phyloP scores from a whole-genome alignment of 176 grass and related monocot species.

The Saccharum officinarum region DNA sequence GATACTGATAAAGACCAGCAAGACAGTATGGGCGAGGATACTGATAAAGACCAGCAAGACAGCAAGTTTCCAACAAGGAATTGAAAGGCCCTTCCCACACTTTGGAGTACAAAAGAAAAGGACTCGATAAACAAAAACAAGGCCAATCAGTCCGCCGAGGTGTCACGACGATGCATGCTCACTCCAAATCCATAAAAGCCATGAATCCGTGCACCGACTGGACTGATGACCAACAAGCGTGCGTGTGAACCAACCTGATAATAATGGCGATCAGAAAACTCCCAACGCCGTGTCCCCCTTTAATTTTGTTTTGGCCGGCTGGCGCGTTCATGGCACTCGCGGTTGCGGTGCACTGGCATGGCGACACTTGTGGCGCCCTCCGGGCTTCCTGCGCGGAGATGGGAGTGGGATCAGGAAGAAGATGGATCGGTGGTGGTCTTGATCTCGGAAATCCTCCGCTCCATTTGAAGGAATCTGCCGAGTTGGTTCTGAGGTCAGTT shows the following conservation, averaged over 20 bases:
- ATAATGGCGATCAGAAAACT: constrained; percentile 22
- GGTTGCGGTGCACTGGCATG: not conserved
- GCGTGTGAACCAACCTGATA: not conserved
- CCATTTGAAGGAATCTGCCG: constrained; percentile 34
- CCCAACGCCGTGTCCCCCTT: constrained; percentile 11
- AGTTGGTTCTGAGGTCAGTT: not conserved
- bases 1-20: constrained; percentile 12
- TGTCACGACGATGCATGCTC: constrained; percentile 16
- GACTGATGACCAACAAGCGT: not conserved
- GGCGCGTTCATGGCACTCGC: not conserved
- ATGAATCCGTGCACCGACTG: constrained; percentile 25
- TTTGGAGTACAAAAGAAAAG: constrained; percentile 20
- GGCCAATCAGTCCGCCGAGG: constrained; percentile 32
- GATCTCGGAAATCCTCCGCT: constrained; percentile 23
- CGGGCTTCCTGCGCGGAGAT: not conserved
- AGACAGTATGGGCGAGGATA: not conserved
- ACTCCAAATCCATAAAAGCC: not conserved
- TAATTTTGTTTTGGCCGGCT: constrained; percentile 19
- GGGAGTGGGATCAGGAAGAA: constrained; percentile 21
- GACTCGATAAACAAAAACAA: not conserved
- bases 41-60: constrained; percentile 26
- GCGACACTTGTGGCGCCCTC: constrained; percentile 35
- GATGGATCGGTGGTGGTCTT: not conserved
- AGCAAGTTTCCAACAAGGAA: constrained; percentile 40
- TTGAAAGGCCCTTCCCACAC: constrained; percentile 14